Conservation (phyloP, 2,329 filamentous ascomycete genomes). For the Pseudopyricularia javanii region DNA sequence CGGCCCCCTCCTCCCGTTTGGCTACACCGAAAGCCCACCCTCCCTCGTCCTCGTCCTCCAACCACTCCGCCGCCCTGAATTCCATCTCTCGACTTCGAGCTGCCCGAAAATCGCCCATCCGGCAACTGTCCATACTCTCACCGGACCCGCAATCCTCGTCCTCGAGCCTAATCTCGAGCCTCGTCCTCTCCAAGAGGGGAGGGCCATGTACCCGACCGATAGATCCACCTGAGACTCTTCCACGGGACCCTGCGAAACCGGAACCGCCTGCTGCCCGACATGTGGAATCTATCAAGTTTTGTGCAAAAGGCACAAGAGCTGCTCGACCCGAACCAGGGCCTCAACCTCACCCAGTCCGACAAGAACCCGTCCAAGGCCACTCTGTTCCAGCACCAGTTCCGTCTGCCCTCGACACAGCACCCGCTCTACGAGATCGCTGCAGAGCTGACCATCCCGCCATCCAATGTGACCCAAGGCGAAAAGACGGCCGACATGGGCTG, state of each 20-base stretch:
- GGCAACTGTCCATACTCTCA: neutral
- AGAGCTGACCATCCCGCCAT: constrained; percentile 76
- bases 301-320: constrained; percentile 93
- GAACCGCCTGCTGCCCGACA: constrained; percentile 21
- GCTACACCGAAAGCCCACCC: too few species aligned
- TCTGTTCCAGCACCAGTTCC: constrained; percentile 92
- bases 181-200: neutral
- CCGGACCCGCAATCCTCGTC: neutral
- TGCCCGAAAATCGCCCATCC: too few species aligned
- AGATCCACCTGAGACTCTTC: neutral
- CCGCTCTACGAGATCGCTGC: constrained; percentile 94
- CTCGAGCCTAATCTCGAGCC: neutral
- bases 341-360: constrained; percentile 61
- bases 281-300: constrained; percentile 60
- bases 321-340: constrained; percentile 76
- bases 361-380: constrained; percentile 79
- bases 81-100: too few species aligned
- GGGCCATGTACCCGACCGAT: neutral
- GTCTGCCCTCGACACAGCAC: constrained; percentile 81
- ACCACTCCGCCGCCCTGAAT: too few species aligned
- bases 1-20: too few species aligned
- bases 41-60: too few species aligned
- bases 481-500: constrained; percentile 63
- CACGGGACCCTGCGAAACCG: neutral
- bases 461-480: constrained; percentile 58